Evolutionary conservation across 306 rosid species (phyloP), one percentile per base, ranked within the genome.

Genomic region (Fragaria nilgerrensis): DNA sequence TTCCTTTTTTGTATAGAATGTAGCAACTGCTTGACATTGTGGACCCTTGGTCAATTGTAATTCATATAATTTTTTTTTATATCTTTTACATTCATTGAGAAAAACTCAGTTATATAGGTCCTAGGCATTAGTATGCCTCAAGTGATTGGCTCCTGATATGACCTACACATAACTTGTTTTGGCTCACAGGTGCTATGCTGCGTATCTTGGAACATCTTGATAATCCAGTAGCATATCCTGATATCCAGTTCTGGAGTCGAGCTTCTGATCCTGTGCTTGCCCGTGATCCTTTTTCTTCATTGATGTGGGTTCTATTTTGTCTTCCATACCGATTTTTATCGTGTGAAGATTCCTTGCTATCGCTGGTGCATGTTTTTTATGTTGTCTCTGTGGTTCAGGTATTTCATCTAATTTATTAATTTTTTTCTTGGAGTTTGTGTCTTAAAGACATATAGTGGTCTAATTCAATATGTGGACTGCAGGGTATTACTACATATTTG

Each of bases 301-400:
- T 96, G 89, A 96, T 96, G 97, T 96, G 97, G 99, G 84, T 87
- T 80, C 91, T 96, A 58, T 92, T 87, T 87, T 96, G 97, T 81
- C 94, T 96, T 34, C 99, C 99, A 23, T 77, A 79, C 80, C 99
- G 89, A 48, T 88, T 91, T 84, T 83, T 92, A 81, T 84, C 90
- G 16, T 92, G 99, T 72, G 88, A 92, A 82, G 97, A 88, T 59
- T 91, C 97, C 48, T 81, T 96, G 82, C 72, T 96, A 66, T 85
- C 92, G 77, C 88, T 96, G 23, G 95, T 96, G 81, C 97, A 96
- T 52, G 69, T 88, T 75, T 96, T 96, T 90, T 96, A 92, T 83
- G 61, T 85, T 9, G 97, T 96, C 78, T 81, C 96, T 77, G 84
- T 92, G 79, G 83, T 92, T 61, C 99, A 96, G 99, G 99, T 95